phyloP scores from a whole-genome alignment of 305 asterid species.

The Fraxinus nigra region DNA sequence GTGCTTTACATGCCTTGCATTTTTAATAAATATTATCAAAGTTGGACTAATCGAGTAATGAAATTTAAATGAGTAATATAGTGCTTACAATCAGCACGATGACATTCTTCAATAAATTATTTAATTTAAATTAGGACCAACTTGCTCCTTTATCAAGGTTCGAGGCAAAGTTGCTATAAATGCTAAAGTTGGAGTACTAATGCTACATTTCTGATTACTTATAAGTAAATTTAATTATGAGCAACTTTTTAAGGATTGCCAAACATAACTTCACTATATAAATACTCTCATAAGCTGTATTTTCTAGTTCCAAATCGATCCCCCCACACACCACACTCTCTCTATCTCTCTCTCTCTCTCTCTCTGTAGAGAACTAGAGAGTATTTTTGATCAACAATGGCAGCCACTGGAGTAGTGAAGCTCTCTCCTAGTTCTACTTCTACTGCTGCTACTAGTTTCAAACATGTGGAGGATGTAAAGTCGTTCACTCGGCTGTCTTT shows the following conservation, averaged over 20 bases:
- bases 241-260: neutral
- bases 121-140: neutral
- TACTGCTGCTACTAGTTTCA: conserved; percentile 9
- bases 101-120: neutral
- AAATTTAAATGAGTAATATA: neutral
- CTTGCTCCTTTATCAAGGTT: neutral
- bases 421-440: conserved; percentile 22
- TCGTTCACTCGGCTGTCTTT: conserved; percentile 41
- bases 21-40: neutral
- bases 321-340: neutral
- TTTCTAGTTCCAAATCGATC: conserved; percentile 1
- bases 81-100: neutral
- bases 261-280: neutral
- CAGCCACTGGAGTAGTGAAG: conserved; percentile 31
- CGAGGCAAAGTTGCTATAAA: neutral
- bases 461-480: conserved; percentile 14
- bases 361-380: neutral
- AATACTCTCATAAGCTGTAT: neutral
- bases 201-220: neutral
- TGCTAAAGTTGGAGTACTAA: neutral
- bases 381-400: conserved; percentile 27
- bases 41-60: neutral
- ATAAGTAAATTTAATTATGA: neutral
- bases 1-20: neutral
- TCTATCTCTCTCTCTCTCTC: conserved; percentile 6